Evolutionary conservation across 2,329 filamentous ascomycete genomes (phyloP), one percentile per base, ranked within the genome.

Genomic region (Dactylonectria macrodidyma): DNA sequence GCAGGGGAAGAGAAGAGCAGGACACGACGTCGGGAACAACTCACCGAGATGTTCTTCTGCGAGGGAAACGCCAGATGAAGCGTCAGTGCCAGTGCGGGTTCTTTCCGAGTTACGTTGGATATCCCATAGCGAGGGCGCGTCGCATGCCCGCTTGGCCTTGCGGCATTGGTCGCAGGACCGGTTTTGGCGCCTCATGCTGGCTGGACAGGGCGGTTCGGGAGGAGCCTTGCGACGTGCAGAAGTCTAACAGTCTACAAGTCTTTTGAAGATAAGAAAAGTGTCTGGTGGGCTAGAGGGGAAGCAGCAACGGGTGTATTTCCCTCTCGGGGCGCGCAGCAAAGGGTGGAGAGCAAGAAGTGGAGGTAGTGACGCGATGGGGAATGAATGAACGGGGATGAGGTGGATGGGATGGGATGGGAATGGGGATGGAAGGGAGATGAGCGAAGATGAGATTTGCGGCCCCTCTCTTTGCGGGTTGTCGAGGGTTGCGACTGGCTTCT

Each of bases 131-230:
- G 74, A 76, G 22, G 74, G 74, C 71, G 74, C 74, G 62, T 76
- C 74, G 66, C 74, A 76, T 68, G 74, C 74, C 61, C 74, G 72
- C 67, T 76, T 76, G 65, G 74, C 74, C 72, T 76, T 76, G 57
- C 74, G 73, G 66, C 74, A 76, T 69, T 76, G 74, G 57, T 76
- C 74, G 69, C 74, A 76, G 62, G 74, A 76, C 34, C 74, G 74
- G 62, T 76, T 76, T 47, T 76, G 74, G 46, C 74, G 74, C 68
- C 74, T 76, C 74, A 76, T 76, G 41, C 36, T 71, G 51, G 70
- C 60, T 19, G 19, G 57, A 59, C 57, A 61, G 54, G 50, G 62
- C 64, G 48, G 48, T 10, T 34, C 14, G 30, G n/a, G 26, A 19
- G 19, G 33, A 22, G 50, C 26, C 26, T 19, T 22, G 51, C 51